phyloP scores from a whole-genome alignment of 495 filamentous ascomycete species.

The Terfezia claveryi region DNA sequence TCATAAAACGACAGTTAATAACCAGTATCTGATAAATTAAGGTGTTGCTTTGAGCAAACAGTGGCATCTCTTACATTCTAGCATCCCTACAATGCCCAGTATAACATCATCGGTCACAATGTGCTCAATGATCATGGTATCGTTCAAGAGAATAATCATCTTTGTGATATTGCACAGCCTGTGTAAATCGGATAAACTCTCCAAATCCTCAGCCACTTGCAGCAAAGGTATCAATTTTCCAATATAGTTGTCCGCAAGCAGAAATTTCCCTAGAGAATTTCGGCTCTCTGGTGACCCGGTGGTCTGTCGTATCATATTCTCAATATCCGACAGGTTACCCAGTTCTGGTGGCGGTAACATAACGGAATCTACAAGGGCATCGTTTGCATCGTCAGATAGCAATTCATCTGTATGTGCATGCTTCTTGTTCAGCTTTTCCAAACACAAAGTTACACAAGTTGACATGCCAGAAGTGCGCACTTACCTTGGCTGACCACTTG shows the following conservation, averaged over 20 bases:
- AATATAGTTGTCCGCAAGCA: constrained; percentile 71
- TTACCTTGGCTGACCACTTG: constrained; percentile 20
- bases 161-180: constrained; percentile 96
- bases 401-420: constrained; percentile 43
- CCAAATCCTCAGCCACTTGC: constrained; percentile 67
- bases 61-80: constrained; percentile 47
- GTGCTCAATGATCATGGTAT: constrained; percentile 78
- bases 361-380: constrained; percentile 31
- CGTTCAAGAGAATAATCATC: constrained; percentile 78
- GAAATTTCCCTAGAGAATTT: constrained; percentile 72
- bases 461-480: constrained; percentile 1
- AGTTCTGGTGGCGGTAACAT: constrained; percentile 58
- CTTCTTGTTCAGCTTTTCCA: constrained; percentile 2
- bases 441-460: not conserved
- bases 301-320: constrained; percentile 53
- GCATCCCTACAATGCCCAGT: constrained; percentile 78
- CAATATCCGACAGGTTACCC: constrained; percentile 58
- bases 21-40: not conserved
- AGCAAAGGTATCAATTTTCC: constrained; percentile 68
- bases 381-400: constrained; percentile 54
- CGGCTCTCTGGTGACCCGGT: constrained; percentile 53
- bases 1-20: not conserved
- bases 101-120: constrained; percentile 78
- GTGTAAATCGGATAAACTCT: constrained; percentile 68
- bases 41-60: not conserved